These are phyloP conservation scores for Acer campestre DNA, from an alignment of 345 rosid genomes.

Conservation along the genomic window DNA sequence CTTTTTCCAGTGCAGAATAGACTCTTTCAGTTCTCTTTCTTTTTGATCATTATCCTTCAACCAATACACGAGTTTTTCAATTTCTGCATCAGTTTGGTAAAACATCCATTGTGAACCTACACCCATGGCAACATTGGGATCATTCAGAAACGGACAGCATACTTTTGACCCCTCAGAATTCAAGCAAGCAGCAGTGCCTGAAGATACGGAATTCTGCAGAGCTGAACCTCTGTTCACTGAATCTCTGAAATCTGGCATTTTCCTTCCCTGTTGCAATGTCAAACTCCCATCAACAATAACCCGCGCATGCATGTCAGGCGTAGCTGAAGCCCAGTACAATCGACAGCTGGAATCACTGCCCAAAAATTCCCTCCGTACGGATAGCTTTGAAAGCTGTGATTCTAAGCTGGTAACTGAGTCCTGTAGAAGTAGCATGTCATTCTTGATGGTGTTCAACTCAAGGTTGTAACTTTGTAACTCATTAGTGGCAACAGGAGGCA, in stretches of 20 bases:
- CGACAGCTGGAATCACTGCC: conserved; percentile 86
- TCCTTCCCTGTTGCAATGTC: conserved; percentile 41
- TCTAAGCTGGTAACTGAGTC: conserved; percentile 58
- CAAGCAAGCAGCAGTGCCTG: conserved; percentile 21
- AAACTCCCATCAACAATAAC: conserved; percentile 80
- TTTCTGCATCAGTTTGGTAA: conserved; percentile 76
- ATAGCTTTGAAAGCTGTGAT: conserved; percentile 59
- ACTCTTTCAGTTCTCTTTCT: conserved; percentile 79
- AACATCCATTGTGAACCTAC: conserved; percentile 53
- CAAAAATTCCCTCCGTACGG: conserved; percentile 77
- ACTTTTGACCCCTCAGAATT: conserved; percentile 56
- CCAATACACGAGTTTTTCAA: conserved; percentile 71
- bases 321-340: conserved; percentile 78
- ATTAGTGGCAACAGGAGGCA: conserved; percentile 41
- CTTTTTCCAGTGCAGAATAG: conserved; percentile 63
- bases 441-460: conserved; percentile 59
- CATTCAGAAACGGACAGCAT: conserved; percentile 51
- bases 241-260: conserved; percentile 17
- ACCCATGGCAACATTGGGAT: conserved; percentile 39
- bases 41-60: conserved; percentile 59
- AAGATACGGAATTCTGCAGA: conserved; percentile 24
- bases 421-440: conserved; percentile 58
- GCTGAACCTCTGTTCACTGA: conserved; percentile 4
- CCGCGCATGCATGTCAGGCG: conserved; percentile 48
- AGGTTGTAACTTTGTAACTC: conserved; percentile 55